A percentile compares a stretch with the other conserved stretches of the same genome.
These are phyloP conservation scores for Sphagnum fallax DNA, from an alignment of 228 moss, liverwort and hornwort species.

Conservation along the genomic window DNA sequence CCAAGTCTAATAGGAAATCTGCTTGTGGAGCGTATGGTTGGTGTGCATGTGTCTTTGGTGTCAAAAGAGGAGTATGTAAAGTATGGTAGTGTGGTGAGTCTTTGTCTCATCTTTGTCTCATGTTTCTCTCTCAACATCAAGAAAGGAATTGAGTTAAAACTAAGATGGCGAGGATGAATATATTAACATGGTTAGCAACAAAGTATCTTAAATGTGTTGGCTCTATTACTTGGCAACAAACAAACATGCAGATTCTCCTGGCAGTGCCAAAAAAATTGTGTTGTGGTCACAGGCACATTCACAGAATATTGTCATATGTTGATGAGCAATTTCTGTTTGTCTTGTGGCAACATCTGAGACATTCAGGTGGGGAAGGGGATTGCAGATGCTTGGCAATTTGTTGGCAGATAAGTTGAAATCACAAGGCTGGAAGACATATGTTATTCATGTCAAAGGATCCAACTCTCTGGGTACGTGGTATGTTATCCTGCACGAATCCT, in stretches of 20 bases:
- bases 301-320: too few species aligned
- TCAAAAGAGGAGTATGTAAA: constrained; percentile 90
- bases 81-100: constrained; percentile 68
- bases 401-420: constrained; percentile 57
- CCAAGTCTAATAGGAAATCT: constrained; percentile 90
- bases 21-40: constrained; percentile 86
- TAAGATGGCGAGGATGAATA: too few species aligned
- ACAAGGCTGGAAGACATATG: constrained; percentile 85
- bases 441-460: constrained; percentile 93
- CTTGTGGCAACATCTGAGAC: too few species aligned
- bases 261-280: too few species aligned
- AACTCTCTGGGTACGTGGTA: constrained; percentile 95
- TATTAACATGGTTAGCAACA: too few species aligned
- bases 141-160: too few species aligned
- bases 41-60: constrained; percentile 71
- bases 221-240: too few species aligned
- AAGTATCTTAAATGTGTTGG: too few species aligned
- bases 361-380: background rate
- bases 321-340: too few species aligned
- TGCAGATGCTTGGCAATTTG: constrained; percentile 73
- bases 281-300: too few species aligned
- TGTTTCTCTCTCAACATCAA: background rate
- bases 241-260: too few species aligned
- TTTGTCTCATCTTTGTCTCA: constrained; percentile 1
- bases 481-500: background rate